Evolutionary conservation across 208 protist genomes (phyloP).

Genomic region (Trypanosoma rangeli): DNA sequence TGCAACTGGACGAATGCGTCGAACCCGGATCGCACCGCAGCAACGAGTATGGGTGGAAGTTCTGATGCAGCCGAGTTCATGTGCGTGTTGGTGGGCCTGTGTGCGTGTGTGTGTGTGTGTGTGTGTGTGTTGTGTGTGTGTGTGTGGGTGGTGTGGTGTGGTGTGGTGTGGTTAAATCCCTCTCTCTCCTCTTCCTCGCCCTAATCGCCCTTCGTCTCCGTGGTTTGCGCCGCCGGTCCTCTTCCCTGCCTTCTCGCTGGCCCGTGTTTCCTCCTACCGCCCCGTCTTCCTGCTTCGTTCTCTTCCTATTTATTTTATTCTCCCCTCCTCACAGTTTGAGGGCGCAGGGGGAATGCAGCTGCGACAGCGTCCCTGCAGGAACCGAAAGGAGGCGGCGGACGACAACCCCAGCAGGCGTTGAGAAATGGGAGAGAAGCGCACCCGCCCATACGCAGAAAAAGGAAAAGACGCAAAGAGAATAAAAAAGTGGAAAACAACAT

Average conservation of each 20-base stretch:
- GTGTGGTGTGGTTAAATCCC: no score
- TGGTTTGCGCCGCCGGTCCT: not conserved
- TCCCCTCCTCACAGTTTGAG: not conserved
- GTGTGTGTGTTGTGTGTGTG: not conserved
- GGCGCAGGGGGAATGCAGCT: not conserved
- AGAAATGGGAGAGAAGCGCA: not conserved
- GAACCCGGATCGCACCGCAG: slow-evolving; percentile 31
- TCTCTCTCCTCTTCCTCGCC: not conserved
- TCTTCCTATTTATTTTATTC: not conserved
- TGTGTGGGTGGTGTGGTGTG: no score
- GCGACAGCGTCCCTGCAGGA: not conserved
- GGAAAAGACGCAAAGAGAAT: not conserved
- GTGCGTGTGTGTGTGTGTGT: not conserved
- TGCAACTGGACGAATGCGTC: slow-evolving; percentile 37
- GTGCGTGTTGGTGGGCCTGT: not conserved
- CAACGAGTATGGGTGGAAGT: slow-evolving; percentile 25
- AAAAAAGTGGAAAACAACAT: not conserved
- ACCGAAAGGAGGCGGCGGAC: not conserved
- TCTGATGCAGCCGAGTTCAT: slow-evolving; percentile 3
- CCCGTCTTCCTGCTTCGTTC: not conserved
- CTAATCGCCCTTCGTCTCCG: not conserved
- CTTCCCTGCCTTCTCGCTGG: not conserved
- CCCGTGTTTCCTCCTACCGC: not conserved
- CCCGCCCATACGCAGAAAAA: not conserved
- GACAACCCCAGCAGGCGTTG: not conserved